A percentile compares a stretch with the other conserved stretches of the same genome.
phyloP scores from a whole-genome alignment of 2,329 filamentous ascomycete species.

The Paecilomyces fulvus region DNA sequence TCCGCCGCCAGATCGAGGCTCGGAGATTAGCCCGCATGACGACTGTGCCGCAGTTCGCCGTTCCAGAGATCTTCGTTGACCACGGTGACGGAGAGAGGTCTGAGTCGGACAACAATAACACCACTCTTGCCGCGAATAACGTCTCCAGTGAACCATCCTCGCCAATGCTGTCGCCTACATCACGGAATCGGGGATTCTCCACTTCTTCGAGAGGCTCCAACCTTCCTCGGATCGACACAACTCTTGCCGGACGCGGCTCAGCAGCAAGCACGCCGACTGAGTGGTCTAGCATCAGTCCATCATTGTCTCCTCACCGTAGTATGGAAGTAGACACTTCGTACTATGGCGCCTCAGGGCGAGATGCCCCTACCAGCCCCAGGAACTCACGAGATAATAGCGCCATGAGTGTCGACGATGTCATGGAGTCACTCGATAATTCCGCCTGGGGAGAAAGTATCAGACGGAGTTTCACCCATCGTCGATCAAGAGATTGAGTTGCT shows the following conservation, averaged over 20 bases:
- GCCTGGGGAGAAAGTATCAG: conserved; percentile 91
- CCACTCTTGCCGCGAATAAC: not conserved
- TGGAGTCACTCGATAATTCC: conserved; percentile 78
- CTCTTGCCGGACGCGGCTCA: conserved; percentile 32
- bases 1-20: conserved; percentile 64
- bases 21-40: conserved; percentile 71
- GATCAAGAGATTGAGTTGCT: conserved; percentile 19
- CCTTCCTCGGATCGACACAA: conserved; percentile 41
- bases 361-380: conserved; percentile 18
- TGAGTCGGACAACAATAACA: not conserved
- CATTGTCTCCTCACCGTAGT: conserved; percentile 24
- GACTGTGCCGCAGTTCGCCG: conserved; percentile 65
- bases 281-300: conserved; percentile 46
- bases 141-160: conserved; percentile 3
- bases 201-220: conserved; percentile 19
- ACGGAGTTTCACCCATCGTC: conserved; percentile 67
- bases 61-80: conserved; percentile 86
- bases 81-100: conserved; percentile 44
- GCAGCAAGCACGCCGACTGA: conserved; percentile 32
- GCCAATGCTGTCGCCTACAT: conserved; percentile 25
- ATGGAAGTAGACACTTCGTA: conserved; percentile 19
- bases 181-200: conserved; percentile 20
- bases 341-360: conserved; percentile 18
- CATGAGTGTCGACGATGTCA: conserved; percentile 67
- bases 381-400: conserved; percentile 44